Evolutionary conservation across 768 basidiomycete genomes (phyloP), one percentile per base, ranked within the genome.

Genomic region (Mycena vulgaris): DNA sequence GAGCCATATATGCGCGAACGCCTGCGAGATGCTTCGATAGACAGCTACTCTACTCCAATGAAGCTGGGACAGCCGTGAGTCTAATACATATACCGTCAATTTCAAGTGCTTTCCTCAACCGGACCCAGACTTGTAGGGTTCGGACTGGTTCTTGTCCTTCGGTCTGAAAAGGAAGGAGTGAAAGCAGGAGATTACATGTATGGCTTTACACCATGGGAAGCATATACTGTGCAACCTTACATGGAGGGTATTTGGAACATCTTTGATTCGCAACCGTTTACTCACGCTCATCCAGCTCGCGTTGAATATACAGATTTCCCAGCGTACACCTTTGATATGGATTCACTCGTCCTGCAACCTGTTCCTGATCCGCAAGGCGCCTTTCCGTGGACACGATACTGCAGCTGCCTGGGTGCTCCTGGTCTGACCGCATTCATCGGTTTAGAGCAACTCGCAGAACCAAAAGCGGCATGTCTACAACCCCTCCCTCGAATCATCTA

Each of bases 181-280:
- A 74, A 77, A 40, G 69, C 66, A 2, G 83, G 83, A 2, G 75
- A 78, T 45, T 75, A 80, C 49, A 74, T 83, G 65, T 80, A 78
- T 60, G 79, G 79, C 8, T 69, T 76, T 40, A 37, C 76, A 64
- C 56, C 57, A 72, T 75, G 74, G 71, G 75, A 72, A 17, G 61
- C 69, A 11, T 77, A 74, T 37, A 71, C 72, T 14, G 62, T 70
- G 19, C 72, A 68, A 21, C 75, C 75, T 2, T 75, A 75, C 55
- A 37, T 63, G 4, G 75, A 71, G 16, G 64, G 70, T 69, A 47
- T n/a, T n/a, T n/a, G 10, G 49, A 25, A 51, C 8, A n/a, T 10
- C 23, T 28, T 40, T 9, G 19, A 14, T 1, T 33, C 31, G 13
- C n/a, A 27, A 11, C 25, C 28, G 23, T 0, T 21, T 35, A 40